A percentile compares a stretch with the other conserved stretches of the same genome.
phyloP scores from a whole-genome alignment of 2,329 filamentous ascomycete genomes.

The Aureobasidium sp. region DNA sequence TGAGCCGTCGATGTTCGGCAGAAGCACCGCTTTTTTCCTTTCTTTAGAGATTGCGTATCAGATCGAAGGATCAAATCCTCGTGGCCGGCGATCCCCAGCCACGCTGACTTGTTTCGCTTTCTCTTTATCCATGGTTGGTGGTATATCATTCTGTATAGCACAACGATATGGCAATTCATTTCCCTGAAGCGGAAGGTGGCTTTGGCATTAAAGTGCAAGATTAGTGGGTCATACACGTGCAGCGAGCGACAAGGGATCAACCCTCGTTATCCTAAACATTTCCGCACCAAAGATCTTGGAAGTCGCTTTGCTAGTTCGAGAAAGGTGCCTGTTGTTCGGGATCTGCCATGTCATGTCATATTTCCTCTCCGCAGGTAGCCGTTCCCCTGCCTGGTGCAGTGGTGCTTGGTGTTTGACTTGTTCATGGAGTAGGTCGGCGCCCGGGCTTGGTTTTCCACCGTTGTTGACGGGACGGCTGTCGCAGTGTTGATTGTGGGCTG shows the following conservation, averaged over 20 bases:
- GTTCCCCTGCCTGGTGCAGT: neutral
- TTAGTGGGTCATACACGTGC: neutral
- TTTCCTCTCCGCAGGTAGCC: neutral
- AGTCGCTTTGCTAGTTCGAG: constrained; percentile 7
- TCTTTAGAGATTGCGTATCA: neutral
- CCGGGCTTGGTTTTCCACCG: neutral
- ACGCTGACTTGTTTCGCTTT: neutral
- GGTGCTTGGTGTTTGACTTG: neutral
- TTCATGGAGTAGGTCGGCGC: neutral
- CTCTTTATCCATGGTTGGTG: neutral
- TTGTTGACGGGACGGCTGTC: neutral
- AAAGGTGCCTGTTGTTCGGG: neutral
- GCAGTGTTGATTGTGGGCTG: neutral
- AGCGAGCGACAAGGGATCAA: neutral
- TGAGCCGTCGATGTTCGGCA: neutral
- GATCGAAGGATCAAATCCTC: neutral
- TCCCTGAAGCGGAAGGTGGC: constrained; percentile 7
- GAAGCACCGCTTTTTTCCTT: neutral
- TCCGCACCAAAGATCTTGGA: neutral
- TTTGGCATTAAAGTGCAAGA: neutral
- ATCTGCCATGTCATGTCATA: neutral
- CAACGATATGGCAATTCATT: neutral
- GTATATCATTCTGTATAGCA: neutral
- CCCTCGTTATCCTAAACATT: neutral
- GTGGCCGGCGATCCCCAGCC: neutral